Conservation (phyloP, 306 rosid species). For the Lathyrus sativus region DNA sequence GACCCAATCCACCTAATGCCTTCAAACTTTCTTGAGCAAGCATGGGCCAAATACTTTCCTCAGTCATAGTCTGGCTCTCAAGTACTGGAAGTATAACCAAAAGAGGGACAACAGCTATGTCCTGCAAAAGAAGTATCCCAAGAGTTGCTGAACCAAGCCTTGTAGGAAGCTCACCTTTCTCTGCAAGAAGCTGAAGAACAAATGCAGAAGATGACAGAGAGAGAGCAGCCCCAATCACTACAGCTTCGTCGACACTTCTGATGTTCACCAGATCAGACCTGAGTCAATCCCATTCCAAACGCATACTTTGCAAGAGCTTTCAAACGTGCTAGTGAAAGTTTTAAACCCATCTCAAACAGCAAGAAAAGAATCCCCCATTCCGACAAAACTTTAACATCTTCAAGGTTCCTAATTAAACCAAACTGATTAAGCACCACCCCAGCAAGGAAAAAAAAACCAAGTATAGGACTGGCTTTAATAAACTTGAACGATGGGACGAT, state of each 20-base stretch:
- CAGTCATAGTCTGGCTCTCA: too few relatives aligned
- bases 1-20: too few relatives aligned
- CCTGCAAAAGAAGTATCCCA: conserved; percentile 97
- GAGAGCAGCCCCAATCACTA: conserved; percentile 98
- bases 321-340: conserved; percentile 95
- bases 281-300: conserved; percentile 94
- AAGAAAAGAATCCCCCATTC: conserved; percentile 99
- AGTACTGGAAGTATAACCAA: too few relatives aligned
- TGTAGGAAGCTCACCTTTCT: conserved; percentile 98
- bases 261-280: conserved; percentile 92
- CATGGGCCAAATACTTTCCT: too few relatives aligned
- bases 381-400: conserved; percentile 88
- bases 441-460: conserved; percentile 96
- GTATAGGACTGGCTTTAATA: conserved; percentile 71
- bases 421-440: conserved; percentile 93
- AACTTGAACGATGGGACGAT: conserved; percentile 85
- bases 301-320: conserved; percentile 99
- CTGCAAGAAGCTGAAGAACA: conserved; percentile 99
- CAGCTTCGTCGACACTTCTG: conserved; percentile 96
- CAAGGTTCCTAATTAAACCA: conserved; percentile 91
- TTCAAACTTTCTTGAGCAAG: too few relatives aligned
- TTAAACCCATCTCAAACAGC: conserved; percentile 99
- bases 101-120: too few relatives aligned
- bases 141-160: conserved; percentile 98
- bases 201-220: conserved; percentile 97